Conservation (phyloP, 2,329 filamentous ascomycete species). For the Pyrenophora teres region DNA sequence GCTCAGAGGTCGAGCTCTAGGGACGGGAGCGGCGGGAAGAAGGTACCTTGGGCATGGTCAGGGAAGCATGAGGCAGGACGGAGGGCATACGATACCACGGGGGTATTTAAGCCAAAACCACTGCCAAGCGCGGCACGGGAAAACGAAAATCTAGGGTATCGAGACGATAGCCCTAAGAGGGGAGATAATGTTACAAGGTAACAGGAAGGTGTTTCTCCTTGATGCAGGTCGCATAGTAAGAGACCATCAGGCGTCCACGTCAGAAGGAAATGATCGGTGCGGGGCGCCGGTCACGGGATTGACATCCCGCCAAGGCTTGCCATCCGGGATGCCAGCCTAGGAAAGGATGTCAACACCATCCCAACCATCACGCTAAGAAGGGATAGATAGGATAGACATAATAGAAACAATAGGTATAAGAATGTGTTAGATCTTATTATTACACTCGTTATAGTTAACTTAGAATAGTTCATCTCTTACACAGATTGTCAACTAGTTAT, state of each 20-base stretch:
- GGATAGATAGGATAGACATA: too few species aligned
- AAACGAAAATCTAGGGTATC: not conserved
- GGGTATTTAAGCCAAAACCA: not conserved
- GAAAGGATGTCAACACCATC: not conserved
- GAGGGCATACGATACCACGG: not conserved
- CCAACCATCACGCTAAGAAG: too few species aligned
- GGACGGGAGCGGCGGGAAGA: not conserved
- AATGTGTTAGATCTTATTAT: not conserved
- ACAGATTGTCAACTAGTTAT: not conserved
- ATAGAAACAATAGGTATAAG: not conserved
- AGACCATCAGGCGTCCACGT: too few species aligned
- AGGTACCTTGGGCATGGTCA: not conserved
- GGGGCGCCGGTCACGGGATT: not conserved
- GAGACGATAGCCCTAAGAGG: too few species aligned
- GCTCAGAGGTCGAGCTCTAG: not conserved
- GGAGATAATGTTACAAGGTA: conserved; percentile 6
- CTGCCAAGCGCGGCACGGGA: not conserved
- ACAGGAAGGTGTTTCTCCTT: not conserved
- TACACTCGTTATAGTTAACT: not conserved
- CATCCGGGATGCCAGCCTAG: not conserved
- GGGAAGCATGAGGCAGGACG: not conserved
- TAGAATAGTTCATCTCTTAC: not conserved
- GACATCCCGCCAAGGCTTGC: not conserved
- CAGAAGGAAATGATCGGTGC: not conserved
- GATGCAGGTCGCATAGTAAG: too few species aligned